Evolutionary conservation across 129 eudicot species (phyloP).

Genomic region (Solidago caesia): DNA sequence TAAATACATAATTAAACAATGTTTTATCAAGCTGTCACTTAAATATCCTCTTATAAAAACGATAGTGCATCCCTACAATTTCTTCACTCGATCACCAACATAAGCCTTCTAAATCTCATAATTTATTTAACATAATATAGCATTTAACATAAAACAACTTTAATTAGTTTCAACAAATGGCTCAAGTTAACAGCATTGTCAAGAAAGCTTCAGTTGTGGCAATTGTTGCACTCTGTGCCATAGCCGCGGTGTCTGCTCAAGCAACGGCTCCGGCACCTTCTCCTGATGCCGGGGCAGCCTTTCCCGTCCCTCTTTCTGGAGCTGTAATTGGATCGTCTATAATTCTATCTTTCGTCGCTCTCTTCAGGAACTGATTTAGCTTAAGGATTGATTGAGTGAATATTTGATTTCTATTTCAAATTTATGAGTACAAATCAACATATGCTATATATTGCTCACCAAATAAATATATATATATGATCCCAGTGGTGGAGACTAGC

Average conservation of each 20-base stretch:
- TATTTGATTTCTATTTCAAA: constrained; percentile 1
- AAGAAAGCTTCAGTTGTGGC: constrained; percentile 22
- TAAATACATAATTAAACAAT: too few species aligned
- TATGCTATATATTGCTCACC: too few species aligned
- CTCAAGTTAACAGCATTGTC: constrained; percentile 32
- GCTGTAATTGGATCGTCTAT: constrained; percentile 41
- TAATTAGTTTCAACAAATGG: constrained; percentile 10
- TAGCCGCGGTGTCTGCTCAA: constrained; percentile 36
- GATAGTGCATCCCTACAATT: too few species aligned
- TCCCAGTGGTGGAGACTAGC: too few species aligned
- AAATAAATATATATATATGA: too few species aligned
- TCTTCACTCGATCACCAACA: too few species aligned
- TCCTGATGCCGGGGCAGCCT: constrained; percentile 54
- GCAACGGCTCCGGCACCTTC: constrained; percentile 60
- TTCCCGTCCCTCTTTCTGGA: constrained; percentile 43
- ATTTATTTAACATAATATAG: too few species aligned
- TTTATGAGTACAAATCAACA: too few species aligned
- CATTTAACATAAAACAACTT: too few species aligned
- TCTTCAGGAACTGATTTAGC: constrained; percentile 33
- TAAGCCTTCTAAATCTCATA: too few species aligned
- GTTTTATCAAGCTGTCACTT: too few species aligned
- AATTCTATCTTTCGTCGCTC: constrained; percentile 43
- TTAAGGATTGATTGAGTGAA: neutral
- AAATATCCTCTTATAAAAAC: too few species aligned
- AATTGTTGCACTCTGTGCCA: constrained; percentile 25